Conservation (phyloP, 2,329 filamentous ascomycete genomes). For the Nemania serpens region DNA sequence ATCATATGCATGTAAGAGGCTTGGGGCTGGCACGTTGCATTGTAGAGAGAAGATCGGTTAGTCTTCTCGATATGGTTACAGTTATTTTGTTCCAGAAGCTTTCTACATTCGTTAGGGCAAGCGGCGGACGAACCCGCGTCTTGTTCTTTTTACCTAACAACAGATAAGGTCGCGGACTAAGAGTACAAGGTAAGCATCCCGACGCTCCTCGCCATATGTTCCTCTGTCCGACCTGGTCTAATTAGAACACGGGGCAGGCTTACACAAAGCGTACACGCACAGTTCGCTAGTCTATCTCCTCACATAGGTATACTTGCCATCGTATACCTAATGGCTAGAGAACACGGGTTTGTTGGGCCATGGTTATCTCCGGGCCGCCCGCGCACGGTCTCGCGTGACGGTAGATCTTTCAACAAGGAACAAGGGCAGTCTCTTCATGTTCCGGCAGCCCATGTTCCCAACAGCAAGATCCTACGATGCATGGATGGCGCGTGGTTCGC, state of each 20-base stretch:
- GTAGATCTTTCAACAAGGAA: conserved; percentile 21
- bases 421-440: conserved; percentile 3
- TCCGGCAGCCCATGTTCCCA: conserved; percentile 13
- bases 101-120: conserved; percentile 1
- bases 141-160: neutral
- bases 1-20: conserved; percentile 25
- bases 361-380: conserved; percentile 16
- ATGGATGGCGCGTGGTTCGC: conserved; percentile 1
- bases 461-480: conserved; percentile 1
- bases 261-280: neutral
- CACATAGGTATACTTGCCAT: conserved; percentile 15
- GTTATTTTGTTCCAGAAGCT: conserved; percentile 22
- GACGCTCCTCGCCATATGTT: neutral
- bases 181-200: too few relatives aligned
- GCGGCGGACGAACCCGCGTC: conserved; percentile 5
- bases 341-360: conserved; percentile 8
- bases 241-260: neutral
- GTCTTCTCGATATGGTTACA: conserved; percentile 15
- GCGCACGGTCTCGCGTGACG: conserved; percentile 25
- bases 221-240: neutral
- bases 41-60: conserved; percentile 16
- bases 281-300: conserved; percentile 4
- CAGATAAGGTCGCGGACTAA: neutral
- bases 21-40: conserved; percentile 26
- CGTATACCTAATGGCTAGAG: conserved; percentile 6